These are phyloP conservation scores for Pistacia vera DNA, from an alignment of 345 rosid genomes.

Conservation along the genomic window DNA sequence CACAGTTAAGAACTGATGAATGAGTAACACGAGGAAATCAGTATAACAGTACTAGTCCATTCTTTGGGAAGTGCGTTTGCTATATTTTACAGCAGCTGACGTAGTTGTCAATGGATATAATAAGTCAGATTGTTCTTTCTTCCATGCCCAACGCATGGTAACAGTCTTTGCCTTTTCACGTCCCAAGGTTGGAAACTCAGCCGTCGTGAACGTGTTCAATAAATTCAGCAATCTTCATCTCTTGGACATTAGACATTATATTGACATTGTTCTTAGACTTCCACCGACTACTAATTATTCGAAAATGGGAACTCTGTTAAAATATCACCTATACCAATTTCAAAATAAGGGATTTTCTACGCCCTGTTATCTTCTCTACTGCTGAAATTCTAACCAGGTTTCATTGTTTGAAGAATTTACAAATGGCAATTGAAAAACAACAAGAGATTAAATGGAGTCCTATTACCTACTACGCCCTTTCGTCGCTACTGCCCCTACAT, in stretches of 20 bases:
- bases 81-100: constrained; percentile 46
- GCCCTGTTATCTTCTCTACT: no score
- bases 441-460: no score
- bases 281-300: constrained; percentile 17
- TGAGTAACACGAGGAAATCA: constrained; percentile 45
- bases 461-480: no score
- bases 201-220: constrained; percentile 12
- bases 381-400: no score
- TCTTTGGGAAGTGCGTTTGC: constrained; percentile 59
- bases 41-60: constrained; percentile 58
- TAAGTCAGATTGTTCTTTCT: neutral
- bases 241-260: constrained; percentile 33
- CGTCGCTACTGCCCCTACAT: no score
- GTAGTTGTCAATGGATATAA: constrained; percentile 18
- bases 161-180: no score
- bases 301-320: constrained; percentile 36
- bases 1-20: constrained; percentile 48
- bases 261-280: constrained; percentile 33
- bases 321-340: constrained; percentile 36
- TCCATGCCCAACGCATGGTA: neutral
- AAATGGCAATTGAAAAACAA: no score
- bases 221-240: constrained; percentile 27
- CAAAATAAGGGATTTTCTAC: no score
- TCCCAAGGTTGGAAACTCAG: no score
- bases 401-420: no score